Base-by-base conservation (phyloP, 2,329 filamentous ascomycete genomes). In the Geosmithia morbida region DNA sequence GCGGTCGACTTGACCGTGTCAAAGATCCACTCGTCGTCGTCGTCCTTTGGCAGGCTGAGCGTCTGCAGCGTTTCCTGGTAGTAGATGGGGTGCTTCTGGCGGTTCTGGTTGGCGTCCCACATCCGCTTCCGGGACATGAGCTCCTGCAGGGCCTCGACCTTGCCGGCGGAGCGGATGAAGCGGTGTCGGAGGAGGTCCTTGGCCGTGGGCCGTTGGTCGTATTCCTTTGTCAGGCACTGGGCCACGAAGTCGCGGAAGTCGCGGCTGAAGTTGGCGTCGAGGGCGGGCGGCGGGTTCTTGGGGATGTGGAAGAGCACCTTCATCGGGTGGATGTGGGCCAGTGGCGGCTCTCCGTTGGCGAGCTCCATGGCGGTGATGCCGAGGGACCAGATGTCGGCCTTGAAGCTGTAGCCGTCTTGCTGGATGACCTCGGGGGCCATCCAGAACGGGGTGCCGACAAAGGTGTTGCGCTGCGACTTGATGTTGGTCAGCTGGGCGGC, bases 371-470 rank as follows among this genome's bases (percentile, higher is more conserved):
- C 88, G 0, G 87, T 94, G 56, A 95, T 94, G 7, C 88, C 88
- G 43, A 95, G 66, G 0, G 87, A 94, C 88, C 88, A 95, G 49
- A 95, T 88, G 59, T 95, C 88, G 6, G 88, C 88, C 64, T 92
- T 92, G 68, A 87, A 92, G 62, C 90, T 87, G 52, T 80, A 81
- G 16, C 76, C 77, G 52, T 86, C 79, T 65, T 94, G 87, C 61
- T 94, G 83, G 54, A 95, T 95, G 37, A 95, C 88, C 60, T 95
- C 88, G 1, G 88, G 88, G 1, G 88, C 88, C 88, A 95, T 94
- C 88, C 88, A 95, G 60, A 94, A 95, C 0, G 92, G 92, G 0
- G 90, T 97, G 18, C 92, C 92, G 18, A 98, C 92, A 59, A 98
- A 97, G 0, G 92, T 98, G 65, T 97, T 90, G 48, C 92, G 81